Percentiles rank a stretch among this genome's conserved stretches.
These are phyloP conservation scores for Tetracladium maxilliforme DNA, from an alignment of 2,329 filamentous ascomycete species.

Conservation along the genomic window DNA sequence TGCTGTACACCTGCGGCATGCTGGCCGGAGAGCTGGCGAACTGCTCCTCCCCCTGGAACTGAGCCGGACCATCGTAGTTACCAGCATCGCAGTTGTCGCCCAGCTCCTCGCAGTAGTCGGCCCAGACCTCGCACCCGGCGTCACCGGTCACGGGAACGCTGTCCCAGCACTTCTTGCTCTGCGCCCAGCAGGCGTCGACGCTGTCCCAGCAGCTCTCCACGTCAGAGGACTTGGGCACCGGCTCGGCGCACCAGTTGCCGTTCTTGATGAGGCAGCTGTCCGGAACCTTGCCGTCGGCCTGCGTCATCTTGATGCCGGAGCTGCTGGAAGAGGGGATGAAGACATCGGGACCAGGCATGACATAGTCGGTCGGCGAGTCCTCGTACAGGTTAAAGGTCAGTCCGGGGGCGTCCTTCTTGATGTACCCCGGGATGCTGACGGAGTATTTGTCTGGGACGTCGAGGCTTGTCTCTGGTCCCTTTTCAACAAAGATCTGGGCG, in stretches of 20 bases:
- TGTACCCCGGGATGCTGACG: slow-evolving; percentile 53
- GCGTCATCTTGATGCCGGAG: slow-evolving; percentile 10
- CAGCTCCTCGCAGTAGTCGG: slow-evolving; percentile 40
- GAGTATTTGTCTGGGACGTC: slow-evolving; percentile 30
- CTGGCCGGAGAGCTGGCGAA: slow-evolving; percentile 3
- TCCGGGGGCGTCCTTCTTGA: slow-evolving; percentile 34
- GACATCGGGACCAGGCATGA: slow-evolving; percentile 35
- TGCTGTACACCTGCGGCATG: neutral
- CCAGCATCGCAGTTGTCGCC: slow-evolving; percentile 25
- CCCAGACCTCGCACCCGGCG: slow-evolving; percentile 45
- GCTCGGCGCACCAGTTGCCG: slow-evolving; percentile 59
- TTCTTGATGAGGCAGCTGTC: slow-evolving; percentile 45
- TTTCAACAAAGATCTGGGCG: slow-evolving; percentile 52
- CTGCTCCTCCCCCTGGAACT: slow-evolving; percentile 8
- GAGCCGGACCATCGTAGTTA: slow-evolving; percentile 31
- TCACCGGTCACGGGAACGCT: slow-evolving; percentile 42
- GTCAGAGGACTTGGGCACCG: slow-evolving; percentile 39
- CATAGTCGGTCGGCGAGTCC: slow-evolving; percentile 33
- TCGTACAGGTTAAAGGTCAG: slow-evolving; percentile 53
- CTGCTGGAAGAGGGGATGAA: slow-evolving; percentile 2
- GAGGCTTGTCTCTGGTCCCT: slow-evolving; percentile 27
- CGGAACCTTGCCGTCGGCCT: slow-evolving; percentile 36
- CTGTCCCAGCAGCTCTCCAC: slow-evolving; percentile 39
- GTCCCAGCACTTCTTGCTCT: slow-evolving; percentile 44
- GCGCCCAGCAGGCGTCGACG: slow-evolving; percentile 36